Evolutionary conservation across 1,284 basidiomycete genomes (phyloP).

Genomic region (Filobasidium uniguttulatum): DNA sequence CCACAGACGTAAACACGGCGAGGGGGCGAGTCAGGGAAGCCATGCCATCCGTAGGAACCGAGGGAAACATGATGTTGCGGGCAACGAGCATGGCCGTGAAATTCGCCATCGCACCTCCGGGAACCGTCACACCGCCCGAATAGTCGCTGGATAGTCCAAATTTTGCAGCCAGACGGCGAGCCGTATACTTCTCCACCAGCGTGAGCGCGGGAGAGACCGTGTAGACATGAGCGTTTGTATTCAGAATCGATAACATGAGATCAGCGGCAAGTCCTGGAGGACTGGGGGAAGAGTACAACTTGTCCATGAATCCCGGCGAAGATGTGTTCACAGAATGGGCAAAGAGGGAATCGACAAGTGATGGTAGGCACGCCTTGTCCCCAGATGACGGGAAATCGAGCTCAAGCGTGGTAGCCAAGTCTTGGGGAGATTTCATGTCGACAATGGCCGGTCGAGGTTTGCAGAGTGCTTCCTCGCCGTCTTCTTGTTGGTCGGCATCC

Average conservation of each 20-base stretch:
- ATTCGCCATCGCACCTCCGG: constrained; percentile 36
- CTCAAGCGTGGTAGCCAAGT: not conserved
- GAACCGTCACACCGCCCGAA: constrained; percentile 20
- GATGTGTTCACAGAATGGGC: constrained; percentile 23
- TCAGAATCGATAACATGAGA: constrained; percentile 32
- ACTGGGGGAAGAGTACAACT: constrained; percentile 36
- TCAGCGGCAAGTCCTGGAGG: constrained; percentile 35
- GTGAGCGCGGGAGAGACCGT: constrained; percentile 36
- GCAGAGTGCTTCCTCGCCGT: not conserved
- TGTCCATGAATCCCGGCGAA: constrained; percentile 27
- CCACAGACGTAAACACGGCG: constrained; percentile 27
- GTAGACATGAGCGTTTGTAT: constrained; percentile 38
- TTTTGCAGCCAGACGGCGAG: constrained; percentile 18
- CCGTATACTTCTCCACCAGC: constrained; percentile 22
- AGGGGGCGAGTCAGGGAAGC: constrained; percentile 23
- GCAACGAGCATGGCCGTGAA: constrained; percentile 35
- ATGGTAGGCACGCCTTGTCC: not conserved
- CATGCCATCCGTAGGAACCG: constrained; percentile 28
- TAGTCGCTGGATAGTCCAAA: constrained; percentile 17
- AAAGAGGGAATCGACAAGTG: constrained; percentile 18
- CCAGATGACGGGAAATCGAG: not conserved
- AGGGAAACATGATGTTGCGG: constrained; percentile 29
- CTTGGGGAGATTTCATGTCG: not conserved
- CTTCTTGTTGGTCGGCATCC: not conserved
- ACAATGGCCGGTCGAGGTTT: not conserved